Base-by-base conservation (phyloP, 2,329 filamentous ascomycete genomes). In the Fragosphaeria purpurea region DNA sequence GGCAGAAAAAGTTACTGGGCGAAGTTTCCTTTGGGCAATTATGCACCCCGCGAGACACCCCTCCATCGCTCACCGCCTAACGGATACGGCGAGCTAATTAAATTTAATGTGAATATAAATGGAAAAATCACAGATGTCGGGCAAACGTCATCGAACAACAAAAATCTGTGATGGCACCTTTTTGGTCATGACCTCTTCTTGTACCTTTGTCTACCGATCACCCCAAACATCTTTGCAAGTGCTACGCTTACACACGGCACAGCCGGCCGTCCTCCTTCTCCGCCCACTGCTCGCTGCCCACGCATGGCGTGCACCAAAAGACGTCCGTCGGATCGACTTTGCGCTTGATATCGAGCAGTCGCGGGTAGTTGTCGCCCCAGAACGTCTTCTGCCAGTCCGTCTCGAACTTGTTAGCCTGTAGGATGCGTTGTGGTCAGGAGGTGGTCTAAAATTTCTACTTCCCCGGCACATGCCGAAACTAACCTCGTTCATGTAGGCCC, bases 251-350 rank as follows among this genome's bases (percentile, higher is more conserved):
- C 32, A 52, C 50, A 13, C 50, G 50, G 31, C 51, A 50, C 35
- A 53, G 48, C 6, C 45, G 32, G 6, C 51, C 51, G 31, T 45
- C 48, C 1, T n/a, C 41, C 32, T 47, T 33, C 9, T 49, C 39
- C 12, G 44, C 48, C 55, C 55, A 59, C 10, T 45, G 50, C 50
- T 58, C 57, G 30, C 52, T 55, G 13, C 56, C 56, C 3, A 59
- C 56, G 6, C 53, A 56, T 5, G 53, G 53, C 41, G 30, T 50
- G 30, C 52, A 57, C 44, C 54, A 58, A 35, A 67, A 61, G 2
- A 66, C 48, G n/a, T 57, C 58, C 2, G 58, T 50, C 0, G 63
- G 65, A 49, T 69, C 66, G 7, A 61, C 63, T 37, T 59, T 57
- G 44, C 55, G 58, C 62, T 68, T 65, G 37, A 64, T 57, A 2